Evolutionary conservation across 202 grass and related monocot genomes (phyloP), one percentile per base, ranked within the genome.

Genomic region (Schoenoplectus tabernaemontani): DNA sequence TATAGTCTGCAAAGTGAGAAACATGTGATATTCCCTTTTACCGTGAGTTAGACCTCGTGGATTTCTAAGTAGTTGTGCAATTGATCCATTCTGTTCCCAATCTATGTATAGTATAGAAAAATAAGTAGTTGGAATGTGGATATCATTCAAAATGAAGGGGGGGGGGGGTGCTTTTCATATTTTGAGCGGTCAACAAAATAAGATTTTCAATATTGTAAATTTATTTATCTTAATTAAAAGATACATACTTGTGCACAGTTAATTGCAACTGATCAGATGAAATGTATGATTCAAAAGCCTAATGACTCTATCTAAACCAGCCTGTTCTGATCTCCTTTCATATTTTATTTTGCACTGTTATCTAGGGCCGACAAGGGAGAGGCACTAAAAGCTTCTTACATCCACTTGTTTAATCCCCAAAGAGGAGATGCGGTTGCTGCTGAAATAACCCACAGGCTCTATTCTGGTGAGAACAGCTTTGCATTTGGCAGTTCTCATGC

Each of bases 331-430:
- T 37, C 57, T 44, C 12, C 1, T 16, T 82, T 71, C 38, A 20
- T 22, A 62, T 56, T 51, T 19, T 37, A 3, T 38, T 15, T 36
- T 38, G 33, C 62, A 64, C 38, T 65, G 2, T n/a, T 82, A 59
- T 20, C 19, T 48, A 97, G 93, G 73, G 68, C 88, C 51, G 93
- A 97, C 59, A 97, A 91, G 83, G 90, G 90, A 19, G 88, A 97
- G 83, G 89, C 90, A 17, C 62, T 97, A 62, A 97, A 89, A 85
- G 90, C 90, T 57, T 97, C 88, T 9, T 97, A 91, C 82, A 69
- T 89, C 78, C 93, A 97, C 79, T 30, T 89, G 57, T 87, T 91
- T 78, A 87, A 93, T 79, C 81, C 85, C 44, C 59, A 48, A 22
- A 93, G 63, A 75, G 91, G 91, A 76, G 82, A 82, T 78, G 44